Evolutionary conservation across 2,329 filamentous ascomycete species (phyloP).

Genomic region (Monosporascus sp.): DNA sequence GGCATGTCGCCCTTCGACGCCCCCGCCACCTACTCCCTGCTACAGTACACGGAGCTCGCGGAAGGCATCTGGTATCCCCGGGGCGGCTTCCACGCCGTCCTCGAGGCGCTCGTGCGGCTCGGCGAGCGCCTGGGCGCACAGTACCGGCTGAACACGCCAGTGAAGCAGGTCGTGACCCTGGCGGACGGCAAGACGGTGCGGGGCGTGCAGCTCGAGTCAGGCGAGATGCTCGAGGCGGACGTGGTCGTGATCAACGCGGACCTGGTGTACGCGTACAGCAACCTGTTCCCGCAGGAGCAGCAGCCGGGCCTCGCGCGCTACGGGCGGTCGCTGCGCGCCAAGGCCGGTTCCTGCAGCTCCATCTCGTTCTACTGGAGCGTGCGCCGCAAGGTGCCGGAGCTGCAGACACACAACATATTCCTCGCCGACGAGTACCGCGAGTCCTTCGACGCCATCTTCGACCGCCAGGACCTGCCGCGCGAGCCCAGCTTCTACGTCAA

Average conservation of each 20-base stretch:
- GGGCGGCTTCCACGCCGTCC: conserved; percentile 63
- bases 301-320: conserved; percentile 22
- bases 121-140: conserved; percentile 56
- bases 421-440: conserved; percentile 66
- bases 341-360: conserved; percentile 61
- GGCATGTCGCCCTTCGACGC: conserved; percentile 75
- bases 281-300: conserved; percentile 51
- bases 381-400: conserved; percentile 52
- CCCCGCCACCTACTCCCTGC: conserved; percentile 65
- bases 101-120: conserved; percentile 58
- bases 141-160: conserved; percentile 55
- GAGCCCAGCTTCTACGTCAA: conserved; percentile 75
- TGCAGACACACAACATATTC: conserved; percentile 72
- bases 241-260: conserved; percentile 68
- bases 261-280: conserved; percentile 67
- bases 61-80: conserved; percentile 73
- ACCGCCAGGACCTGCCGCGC: conserved; percentile 58
- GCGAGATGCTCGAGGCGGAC: conserved; percentile 56
- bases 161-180: conserved; percentile 49
- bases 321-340: conserved; percentile 35
- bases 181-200: conserved; percentile 45
- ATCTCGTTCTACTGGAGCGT: conserved; percentile 76
- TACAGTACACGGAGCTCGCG: conserved; percentile 70
- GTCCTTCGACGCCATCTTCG: conserved; percentile 73
- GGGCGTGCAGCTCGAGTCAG: conserved; percentile 54